Evolutionary conservation across 2,329 filamentous ascomycete genomes (phyloP), one percentile per base, ranked within the genome.

Genomic region (Verticillium albo-atrum): DNA sequence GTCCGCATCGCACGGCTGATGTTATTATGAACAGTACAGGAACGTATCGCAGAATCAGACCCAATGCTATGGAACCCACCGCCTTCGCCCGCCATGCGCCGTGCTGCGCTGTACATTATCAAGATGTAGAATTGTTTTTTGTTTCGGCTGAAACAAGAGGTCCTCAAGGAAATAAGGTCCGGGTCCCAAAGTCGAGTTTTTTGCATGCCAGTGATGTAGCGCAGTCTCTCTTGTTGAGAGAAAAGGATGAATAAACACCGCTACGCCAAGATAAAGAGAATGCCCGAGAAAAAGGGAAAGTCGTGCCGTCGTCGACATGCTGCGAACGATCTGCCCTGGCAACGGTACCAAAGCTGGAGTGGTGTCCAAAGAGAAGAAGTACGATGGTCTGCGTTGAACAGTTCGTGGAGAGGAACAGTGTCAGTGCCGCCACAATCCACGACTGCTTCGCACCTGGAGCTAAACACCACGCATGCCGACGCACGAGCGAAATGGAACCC

Each of bases 21-120:
- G 34, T 56, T 63, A 64, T 64, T 64, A 64, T 64, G 61, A 59
- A 63, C 61, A 56, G 55, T 60, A 42, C 59, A 58, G 58, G 58
- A 64, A 61, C 61, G 57, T 62, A 57, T 58, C 56, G 61, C 59
- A 63, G 61, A 62, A 70, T 67, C 69, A 71, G 63, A 74, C 70
- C 71, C 71, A 74, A 75, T 73, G 72, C 71, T 72, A 67, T 56
- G 55, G 34, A 27, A 50, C 55, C 55, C 62, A 55, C 60, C 67
- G 72, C 70, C 69, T 65, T 67, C 72, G 65, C 68, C 71, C 72
- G 68, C 68, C 68, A 62, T 72, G 72, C 74, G 72, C 72, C 70
- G 67, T 72, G 70, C 69, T 72, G 73, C 71, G 72, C 73, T 72
- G 68, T 69, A 73, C 70, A 69, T 69, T 70, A 68, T 70, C 71